Evolutionary conservation across 345 rosid genomes (phyloP), one percentile per base, ranked within the genome.

Genomic region (Eucalyptus sp.): DNA sequence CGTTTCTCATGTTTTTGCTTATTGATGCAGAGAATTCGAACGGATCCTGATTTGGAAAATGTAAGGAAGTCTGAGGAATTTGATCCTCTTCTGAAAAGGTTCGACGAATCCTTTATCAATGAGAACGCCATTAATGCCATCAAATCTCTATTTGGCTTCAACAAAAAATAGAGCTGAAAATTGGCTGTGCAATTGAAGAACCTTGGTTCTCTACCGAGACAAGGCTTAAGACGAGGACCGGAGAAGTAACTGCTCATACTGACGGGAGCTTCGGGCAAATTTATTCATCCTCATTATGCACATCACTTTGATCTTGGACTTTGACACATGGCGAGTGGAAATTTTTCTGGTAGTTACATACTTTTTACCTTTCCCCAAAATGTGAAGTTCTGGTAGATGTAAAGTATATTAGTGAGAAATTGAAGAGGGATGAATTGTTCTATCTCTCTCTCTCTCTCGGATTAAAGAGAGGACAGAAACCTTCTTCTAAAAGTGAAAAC

Each of bases 21-120:
- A 37, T 49, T 91, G 87, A 89, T 86, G 87, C 97, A 98, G 99
- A 94, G 97, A 93, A 94, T 97, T 92, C 93, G 97, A 90, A 90
- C 93, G 44, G 99, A 98, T 92, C 99, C 99, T 48, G 99, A 98
- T 90, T 90, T 98, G 13, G 94, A 88, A 87, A 95, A 93, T 86
- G 13, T 97, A 37, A 95, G 99, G 91, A 90, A 89, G 6, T 94
- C 97, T 0, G 91, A 93, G 90, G 94, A 94, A 62, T 97, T 98
- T 12, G 95, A 98, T 41, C 90, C 93, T 86, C 96, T 98, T 62
- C 86, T 97, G 90, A 96, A 96, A 92, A 94, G 93, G 89, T 98
- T 93, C 50, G 99, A 98, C 29, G 99, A 98, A 92, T 97, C 99
- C 16, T 98, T 96, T 90, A 97, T 97, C 95, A 97, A 98, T 24